phyloP scores from a whole-genome alignment of 768 basidiomycete genomes.

The Hygrophorus pudorinus region DNA sequence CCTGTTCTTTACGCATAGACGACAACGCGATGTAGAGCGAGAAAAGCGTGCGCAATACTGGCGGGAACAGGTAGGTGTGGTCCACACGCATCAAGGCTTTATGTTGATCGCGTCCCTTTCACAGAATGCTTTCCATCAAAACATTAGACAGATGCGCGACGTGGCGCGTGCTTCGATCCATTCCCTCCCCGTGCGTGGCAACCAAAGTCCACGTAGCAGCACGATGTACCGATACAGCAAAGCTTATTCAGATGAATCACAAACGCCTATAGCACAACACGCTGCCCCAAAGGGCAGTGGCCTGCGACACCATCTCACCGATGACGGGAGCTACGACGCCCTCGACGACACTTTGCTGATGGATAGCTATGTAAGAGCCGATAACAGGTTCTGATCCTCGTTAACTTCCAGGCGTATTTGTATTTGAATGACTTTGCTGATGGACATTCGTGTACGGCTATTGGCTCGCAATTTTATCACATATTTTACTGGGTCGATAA shows the following conservation, averaged over 20 bases:
- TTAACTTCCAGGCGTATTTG: background rate
- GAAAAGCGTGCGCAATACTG: constrained; percentile 84
- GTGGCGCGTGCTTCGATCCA: constrained; percentile 59
- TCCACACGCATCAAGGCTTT: constrained; percentile 1
- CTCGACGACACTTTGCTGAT: constrained; percentile 31
- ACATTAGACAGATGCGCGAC: constrained; percentile 71
- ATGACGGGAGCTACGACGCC: constrained; percentile 40
- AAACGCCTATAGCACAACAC: constrained; percentile 41
- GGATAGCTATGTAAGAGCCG: constrained; percentile 18
- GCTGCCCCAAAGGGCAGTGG: constrained; percentile 43
- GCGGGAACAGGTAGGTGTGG: constrained; percentile 63
- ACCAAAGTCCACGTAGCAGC: constrained; percentile 39
- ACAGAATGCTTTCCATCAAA: constrained; percentile 73
- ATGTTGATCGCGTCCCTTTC: constrained; percentile 2
- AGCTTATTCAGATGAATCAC: constrained; percentile 43
- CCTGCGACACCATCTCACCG: constrained; percentile 41
- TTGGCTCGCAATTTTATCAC: too few relatives aligned
- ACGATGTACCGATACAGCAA: constrained; percentile 26
- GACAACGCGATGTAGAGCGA: constrained; percentile 64
- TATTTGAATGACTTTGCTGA: background rate
- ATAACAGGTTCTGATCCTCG: constrained; percentile 26
- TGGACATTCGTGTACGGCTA: background rate
- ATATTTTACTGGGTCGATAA: too few relatives aligned
- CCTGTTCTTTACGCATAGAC: constrained; percentile 62
- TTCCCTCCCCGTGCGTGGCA: constrained; percentile 38